Evolutionary conservation across 1,284 basidiomycete genomes (phyloP).

Genomic region (Gymnopus androsaceus): DNA sequence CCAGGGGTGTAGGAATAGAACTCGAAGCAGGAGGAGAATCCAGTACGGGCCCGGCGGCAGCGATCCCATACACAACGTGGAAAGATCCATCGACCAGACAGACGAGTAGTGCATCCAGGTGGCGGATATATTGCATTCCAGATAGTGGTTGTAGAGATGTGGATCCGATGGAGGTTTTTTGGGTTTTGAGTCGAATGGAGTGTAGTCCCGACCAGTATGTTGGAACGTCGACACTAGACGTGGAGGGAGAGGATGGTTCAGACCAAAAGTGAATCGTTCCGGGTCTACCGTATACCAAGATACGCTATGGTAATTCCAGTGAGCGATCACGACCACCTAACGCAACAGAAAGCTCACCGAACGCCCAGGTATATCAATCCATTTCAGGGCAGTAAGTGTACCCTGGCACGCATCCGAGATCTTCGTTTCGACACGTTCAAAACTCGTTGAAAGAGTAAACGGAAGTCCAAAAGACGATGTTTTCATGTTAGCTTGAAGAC

Average conservation of each 20-base stretch:
- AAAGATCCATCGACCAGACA: conserved; percentile 70
- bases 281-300: conserved; percentile 60
- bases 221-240: conserved; percentile 1
- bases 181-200: conserved; percentile 44
- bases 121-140: conserved; percentile 54
- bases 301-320: conserved; percentile 44
- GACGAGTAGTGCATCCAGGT: conserved; percentile 54
- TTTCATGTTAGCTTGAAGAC: conserved; percentile 29
- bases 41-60: background rate
- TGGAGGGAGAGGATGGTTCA: conserved; percentile 19
- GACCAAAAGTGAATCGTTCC: conserved; percentile 61
- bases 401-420: conserved; percentile 40
- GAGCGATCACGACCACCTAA: no score
- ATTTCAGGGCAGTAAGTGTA: conserved; percentile 53
- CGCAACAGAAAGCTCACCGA: conserved; percentile 43
- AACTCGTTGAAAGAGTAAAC: conserved; percentile 35
- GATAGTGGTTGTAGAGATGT: conserved; percentile 57
- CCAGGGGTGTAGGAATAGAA: background rate
- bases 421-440: conserved; percentile 32
- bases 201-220: conserved; percentile 54
- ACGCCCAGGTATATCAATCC: conserved; percentile 46
- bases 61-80: conserved; percentile 43
- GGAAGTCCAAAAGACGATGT: conserved; percentile 31
- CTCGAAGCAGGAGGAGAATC: background rate
- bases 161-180: conserved; percentile 57